Evolutionary conservation across 768 basidiomycete genomes (phyloP), one percentile per base, ranked within the genome.

Genomic region (Suillus fuscotomentosus): DNA sequence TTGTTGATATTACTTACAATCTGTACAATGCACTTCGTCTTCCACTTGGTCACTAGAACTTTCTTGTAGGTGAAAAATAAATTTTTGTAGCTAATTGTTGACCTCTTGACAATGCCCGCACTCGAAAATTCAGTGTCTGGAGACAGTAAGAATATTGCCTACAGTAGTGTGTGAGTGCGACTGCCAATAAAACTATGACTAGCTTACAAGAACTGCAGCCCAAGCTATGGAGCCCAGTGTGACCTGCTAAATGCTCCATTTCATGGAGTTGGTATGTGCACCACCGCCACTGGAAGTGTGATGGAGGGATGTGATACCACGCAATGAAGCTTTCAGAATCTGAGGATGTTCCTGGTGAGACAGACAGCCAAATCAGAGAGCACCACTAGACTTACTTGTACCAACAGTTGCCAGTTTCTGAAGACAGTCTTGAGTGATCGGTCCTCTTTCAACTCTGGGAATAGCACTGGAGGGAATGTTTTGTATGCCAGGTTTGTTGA

Each of bases 141-240:
- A 20, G 42, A 43, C 8, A 43, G 42, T 43, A 20, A 43, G 17
- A 43, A 43, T 43, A 43, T 43, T 43, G 42, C 17, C 42, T 43
- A 20, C 42, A 43, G 17, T 2, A 43, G 42, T 43, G 8, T 1
- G 2, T 43, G 42, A 43, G 42, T 20, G 3, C 9, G 17, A 20
- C 42, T 43, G 15, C 41, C 41, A 41, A 41, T 41, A 6, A 5
- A 41, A 41, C 41, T 41, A 41, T 41, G 41, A 5, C 4, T 41
- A 22, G 47, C 62, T 54, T 42, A 63, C 53, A 15, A 63, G 36
- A 20, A 53, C 43, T 15, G 50, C 20, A 2, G 48, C 34, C 62
- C 62, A 63, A 31, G 62, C 24, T 0, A 63, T 39, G 22, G 9
- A 54, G 13, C 62, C 62, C 7, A n/a, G 62, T 15, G 15, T 63